Percentiles rank a stretch among this genome's conserved stretches.
Conservation (phyloP, 192 early-diverging fungal species). For the Lobosporangium transversale region DNA sequence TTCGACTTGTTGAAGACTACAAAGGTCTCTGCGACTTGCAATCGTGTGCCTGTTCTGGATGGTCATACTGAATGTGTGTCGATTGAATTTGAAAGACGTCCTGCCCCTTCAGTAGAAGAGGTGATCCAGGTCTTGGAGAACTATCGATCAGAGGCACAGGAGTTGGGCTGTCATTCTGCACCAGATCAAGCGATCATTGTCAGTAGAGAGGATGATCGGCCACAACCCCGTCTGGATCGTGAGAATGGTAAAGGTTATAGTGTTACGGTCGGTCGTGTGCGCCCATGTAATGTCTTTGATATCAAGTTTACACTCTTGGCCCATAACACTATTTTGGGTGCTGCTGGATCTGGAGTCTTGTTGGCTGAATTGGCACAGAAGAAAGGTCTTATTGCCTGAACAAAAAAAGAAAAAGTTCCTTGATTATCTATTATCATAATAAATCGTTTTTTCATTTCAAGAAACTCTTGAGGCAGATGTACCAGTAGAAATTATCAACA, state of each 20-base stretch:
- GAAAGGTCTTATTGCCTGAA: conserved; percentile 67
- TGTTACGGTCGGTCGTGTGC: conserved; percentile 93
- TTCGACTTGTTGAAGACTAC: conserved; percentile 67
- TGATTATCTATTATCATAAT: no score
- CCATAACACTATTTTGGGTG: conserved; percentile 97
- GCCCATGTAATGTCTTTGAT: conserved; percentile 87
- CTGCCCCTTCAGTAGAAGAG: conserved; percentile 79
- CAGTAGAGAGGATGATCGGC: conserved; percentile 79
- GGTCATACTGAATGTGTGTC: conserved; percentile 94
- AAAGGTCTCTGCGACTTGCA: conserved; percentile 93
- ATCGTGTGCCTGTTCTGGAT: conserved; percentile 96
- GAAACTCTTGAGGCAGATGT: no score
- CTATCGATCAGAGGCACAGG: conserved; percentile 87
- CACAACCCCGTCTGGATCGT: conserved; percentile 94
- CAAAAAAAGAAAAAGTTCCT: no score
- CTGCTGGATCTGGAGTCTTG: conserved; percentile 92
- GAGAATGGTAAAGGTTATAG: conserved; percentile 85
- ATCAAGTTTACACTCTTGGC: conserved; percentile 90
- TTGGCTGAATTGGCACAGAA: conserved; percentile 94
- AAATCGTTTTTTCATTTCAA: no score
- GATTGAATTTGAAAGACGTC: conserved; percentile 80
- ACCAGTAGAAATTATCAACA: no score
- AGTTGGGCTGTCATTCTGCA: conserved; percentile 80
- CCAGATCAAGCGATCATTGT: conserved; percentile 84
- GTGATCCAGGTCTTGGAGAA: conserved; percentile 74